These are phyloP conservation scores for Nakazawaea peltata DNA, from an alignment of 805 yeast genomes.

Conservation along the genomic window DNA sequence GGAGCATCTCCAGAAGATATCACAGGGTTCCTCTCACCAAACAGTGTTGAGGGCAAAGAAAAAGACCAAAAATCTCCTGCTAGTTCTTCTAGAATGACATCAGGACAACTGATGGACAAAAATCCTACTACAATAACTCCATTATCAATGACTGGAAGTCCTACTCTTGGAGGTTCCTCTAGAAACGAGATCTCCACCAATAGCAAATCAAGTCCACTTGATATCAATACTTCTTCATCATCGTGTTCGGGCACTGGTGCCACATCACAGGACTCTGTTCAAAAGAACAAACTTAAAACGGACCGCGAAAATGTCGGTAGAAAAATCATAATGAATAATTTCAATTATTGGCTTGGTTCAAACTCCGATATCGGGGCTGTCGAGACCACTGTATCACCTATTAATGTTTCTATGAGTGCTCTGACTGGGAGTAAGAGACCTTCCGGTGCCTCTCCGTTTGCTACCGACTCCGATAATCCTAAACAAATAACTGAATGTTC, in stretches of 20 bases:
- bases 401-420: neutral
- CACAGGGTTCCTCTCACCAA: slow-evolving; percentile 6
- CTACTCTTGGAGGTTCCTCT: neutral
- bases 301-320: slow-evolving; percentile 8
- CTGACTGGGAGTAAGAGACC: slow-evolving; percentile 1
- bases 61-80: neutral
- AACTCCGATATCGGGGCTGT: neutral
- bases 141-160: slow-evolving; percentile 9
- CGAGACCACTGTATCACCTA: neutral
- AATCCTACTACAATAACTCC: slow-evolving; percentile 5
- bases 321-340: slow-evolving; percentile 9
- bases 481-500: slow-evolving; percentile 32
- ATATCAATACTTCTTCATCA: neutral
- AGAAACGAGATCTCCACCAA: neutral
- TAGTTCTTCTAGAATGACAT: neutral
- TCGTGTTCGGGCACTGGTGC: no score
- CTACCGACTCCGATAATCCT: neutral
- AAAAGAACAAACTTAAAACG: neutral
- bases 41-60: slow-evolving; percentile 5
- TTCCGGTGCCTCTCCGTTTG: neutral
- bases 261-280: no score
- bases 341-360: slow-evolving; percentile 5
- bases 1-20: neutral
- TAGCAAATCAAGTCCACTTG: neutral
- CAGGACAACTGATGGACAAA: neutral